A percentile compares a stretch with the other conserved stretches of the same genome.
These are phyloP conservation scores for Centrapalus pauciflorus DNA, from an alignment of 129 eudicot species.

Conservation along the genomic window DNA sequence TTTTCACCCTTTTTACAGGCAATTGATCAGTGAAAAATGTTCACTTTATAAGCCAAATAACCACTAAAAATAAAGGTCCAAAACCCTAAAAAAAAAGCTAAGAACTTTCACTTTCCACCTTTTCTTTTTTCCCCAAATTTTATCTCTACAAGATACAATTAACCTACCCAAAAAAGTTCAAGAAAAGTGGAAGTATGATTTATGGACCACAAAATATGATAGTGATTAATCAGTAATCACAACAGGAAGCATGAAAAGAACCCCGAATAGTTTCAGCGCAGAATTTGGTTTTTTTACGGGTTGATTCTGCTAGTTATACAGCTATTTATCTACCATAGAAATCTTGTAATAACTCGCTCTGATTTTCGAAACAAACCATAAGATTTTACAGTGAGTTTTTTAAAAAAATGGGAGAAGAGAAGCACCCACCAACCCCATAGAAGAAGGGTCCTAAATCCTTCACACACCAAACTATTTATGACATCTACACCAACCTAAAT, in stretches of 20 bases:
- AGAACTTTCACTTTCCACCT: conserved; percentile 23
- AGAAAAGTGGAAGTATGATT: background rate
- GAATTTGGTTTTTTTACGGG: background rate
- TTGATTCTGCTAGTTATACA: background rate
- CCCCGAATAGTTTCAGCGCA: background rate
- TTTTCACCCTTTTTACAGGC: conserved; percentile 18
- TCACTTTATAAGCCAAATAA: conserved; percentile 23
- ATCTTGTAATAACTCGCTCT: conserved; percentile 6
- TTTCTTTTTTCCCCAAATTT: conserved; percentile 9
- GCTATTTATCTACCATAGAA: background rate
- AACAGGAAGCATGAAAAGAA: conserved; percentile 3
- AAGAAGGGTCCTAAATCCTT: conserved; percentile 1
- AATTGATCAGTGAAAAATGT: conserved; percentile 32
- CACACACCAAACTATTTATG: conserved; percentile 3
- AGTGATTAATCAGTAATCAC: background rate
- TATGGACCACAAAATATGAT: conserved; percentile 13
- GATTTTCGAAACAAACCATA: background rate
- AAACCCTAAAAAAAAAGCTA: conserved; percentile 18
- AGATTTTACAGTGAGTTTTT: conserved; percentile 4
- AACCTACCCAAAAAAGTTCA: conserved; percentile 9
- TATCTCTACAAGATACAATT: conserved; percentile 24
- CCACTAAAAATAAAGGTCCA: conserved; percentile 14
- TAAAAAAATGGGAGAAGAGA: conserved; percentile 3
- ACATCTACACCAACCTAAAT: conserved; percentile 7
- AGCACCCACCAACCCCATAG: conserved; percentile 14